These are phyloP conservation scores for Hyphopichia pseudoburtonii DNA, from an alignment of 1,139 yeast genomes.

Conservation along the genomic window DNA sequence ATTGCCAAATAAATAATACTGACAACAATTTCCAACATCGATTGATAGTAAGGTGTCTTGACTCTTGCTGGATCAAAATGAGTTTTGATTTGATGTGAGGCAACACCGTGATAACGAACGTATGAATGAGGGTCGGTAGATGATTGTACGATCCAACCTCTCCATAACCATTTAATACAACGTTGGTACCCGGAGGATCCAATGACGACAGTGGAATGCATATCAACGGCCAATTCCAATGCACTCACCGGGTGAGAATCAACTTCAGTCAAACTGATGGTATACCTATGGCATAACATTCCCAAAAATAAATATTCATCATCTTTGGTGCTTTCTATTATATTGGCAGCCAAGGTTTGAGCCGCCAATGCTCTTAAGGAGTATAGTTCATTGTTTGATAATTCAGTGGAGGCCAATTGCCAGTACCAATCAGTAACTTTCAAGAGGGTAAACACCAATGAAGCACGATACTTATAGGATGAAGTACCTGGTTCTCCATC, in stretches of 20 bases:
- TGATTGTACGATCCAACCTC: slow-evolving; percentile 87
- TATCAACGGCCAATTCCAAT: slow-evolving; percentile 81
- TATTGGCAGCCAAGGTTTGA: slow-evolving; percentile 65
- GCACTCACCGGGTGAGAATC: slow-evolving; percentile 69
- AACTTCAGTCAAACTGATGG: slow-evolving; percentile 60
- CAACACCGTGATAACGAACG: slow-evolving; percentile 60
- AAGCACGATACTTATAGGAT: slow-evolving; percentile 63
- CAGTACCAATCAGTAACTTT: slow-evolving; percentile 81
- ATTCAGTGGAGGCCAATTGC: slow-evolving; percentile 57
- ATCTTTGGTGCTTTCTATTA: slow-evolving; percentile 61
- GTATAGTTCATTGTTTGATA: slow-evolving; percentile 68
- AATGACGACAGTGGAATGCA: slow-evolving; percentile 76
- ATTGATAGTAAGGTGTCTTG: slow-evolving; percentile 83
- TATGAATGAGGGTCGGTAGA: slow-evolving; percentile 69
- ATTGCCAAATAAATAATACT: slow-evolving; percentile 64
- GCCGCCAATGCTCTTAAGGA: slow-evolving; percentile 65
- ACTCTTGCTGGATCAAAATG: slow-evolving; percentile 84
- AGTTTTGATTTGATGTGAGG: slow-evolving; percentile 52
- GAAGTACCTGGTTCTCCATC: slow-evolving; percentile 57
- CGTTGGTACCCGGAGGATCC: slow-evolving; percentile 82
- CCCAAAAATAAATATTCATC: slow-evolving; percentile 71
- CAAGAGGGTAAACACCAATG: slow-evolving; percentile 65
- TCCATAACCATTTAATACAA: slow-evolving; percentile 88
- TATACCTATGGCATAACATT: slow-evolving; percentile 75
- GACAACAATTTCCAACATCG: slow-evolving; percentile 64